These are phyloP conservation scores for Apiosordaria backusii DNA, from an alignment of 495 filamentous ascomycete species.

Conservation along the genomic window DNA sequence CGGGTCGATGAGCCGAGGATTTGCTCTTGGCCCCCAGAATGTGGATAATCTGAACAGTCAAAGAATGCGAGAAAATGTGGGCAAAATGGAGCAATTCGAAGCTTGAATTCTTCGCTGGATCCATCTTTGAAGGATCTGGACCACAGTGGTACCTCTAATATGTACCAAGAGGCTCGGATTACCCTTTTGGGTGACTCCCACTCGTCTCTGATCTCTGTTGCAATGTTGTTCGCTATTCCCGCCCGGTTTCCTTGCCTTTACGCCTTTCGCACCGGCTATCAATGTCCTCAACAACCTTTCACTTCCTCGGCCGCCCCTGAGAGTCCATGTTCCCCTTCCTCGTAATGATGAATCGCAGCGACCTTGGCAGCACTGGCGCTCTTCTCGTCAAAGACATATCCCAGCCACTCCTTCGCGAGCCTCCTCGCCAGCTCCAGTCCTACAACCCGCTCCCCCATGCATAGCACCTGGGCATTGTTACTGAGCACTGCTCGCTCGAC, in stretches of 20 bases:
- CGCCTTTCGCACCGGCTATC: no score
- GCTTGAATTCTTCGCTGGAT: not conserved
- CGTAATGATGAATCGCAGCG: conserved; percentile 68
- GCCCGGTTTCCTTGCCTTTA: no score
- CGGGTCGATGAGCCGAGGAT: not conserved
- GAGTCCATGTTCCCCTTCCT: conserved; percentile 43
- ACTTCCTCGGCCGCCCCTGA: conserved; percentile 21
- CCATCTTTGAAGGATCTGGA: not conserved
- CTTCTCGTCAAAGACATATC: conserved; percentile 72
- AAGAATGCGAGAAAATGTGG: not conserved
- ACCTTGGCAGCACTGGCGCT: conserved; percentile 73
- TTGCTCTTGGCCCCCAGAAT: not conserved
- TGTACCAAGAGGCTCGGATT: conserved; percentile 5
- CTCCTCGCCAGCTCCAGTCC: conserved; percentile 74
- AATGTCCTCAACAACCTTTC: conserved; percentile 16
- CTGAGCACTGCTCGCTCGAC: conserved; percentile 78
- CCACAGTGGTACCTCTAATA: not conserved
- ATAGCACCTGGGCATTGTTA: conserved; percentile 85
- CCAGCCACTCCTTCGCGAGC: conserved; percentile 77
- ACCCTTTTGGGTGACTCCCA: conserved; percentile 13
- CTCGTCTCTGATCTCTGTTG: not conserved
- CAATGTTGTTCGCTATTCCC: not conserved
- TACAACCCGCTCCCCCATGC: conserved; percentile 82
- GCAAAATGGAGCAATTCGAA: not conserved
- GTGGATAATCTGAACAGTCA: not conserved